Conservation (phyloP, 345 rosid species). For the Euphorbia pulcherrima region DNA sequence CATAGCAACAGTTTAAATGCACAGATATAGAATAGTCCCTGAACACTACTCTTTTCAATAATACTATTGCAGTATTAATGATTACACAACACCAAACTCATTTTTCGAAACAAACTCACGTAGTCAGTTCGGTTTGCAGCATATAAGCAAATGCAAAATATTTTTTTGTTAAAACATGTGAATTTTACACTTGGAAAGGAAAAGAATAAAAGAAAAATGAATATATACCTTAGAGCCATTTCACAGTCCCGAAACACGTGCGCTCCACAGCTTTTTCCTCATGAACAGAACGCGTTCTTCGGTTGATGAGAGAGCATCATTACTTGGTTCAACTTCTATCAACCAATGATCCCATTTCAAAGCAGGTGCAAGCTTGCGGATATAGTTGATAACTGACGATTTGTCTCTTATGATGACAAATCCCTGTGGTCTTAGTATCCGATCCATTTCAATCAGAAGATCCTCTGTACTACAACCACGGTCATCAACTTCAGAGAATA, state of each 20-base stretch:
- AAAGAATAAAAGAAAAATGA: not conserved
- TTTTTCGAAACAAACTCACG: not conserved
- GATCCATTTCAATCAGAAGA: slow-evolving; percentile 80
- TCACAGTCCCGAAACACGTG: not conserved
- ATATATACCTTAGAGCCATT: not conserved
- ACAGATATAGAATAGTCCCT: not conserved
- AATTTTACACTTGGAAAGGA: not conserved
- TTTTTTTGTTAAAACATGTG: not conserved
- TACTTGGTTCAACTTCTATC: slow-evolving; percentile 67
- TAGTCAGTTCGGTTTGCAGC: not conserved
- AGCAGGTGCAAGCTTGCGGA: slow-evolving; percentile 50
- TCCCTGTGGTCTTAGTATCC: slow-evolving; percentile 83
- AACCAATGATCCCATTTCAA: slow-evolving; percentile 86
- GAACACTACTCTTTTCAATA: not conserved
- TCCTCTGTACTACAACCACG: slow-evolving; percentile 71
- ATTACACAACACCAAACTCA: not conserved
- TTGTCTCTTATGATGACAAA: slow-evolving; percentile 82
- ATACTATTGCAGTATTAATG: not conserved
- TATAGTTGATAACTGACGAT: slow-evolving; percentile 46
- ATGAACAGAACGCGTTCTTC: slow-evolving; percentile 79
- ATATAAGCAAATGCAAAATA: not conserved
- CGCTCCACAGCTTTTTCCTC: slow-evolving; percentile 65
- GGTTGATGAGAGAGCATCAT: slow-evolving; percentile 53
- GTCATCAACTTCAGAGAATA: slow-evolving; percentile 56
- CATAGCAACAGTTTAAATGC: not conserved